Base-by-base conservation (phyloP, 2,329 filamentous ascomycete genomes). In the Penicillium italicum region DNA sequence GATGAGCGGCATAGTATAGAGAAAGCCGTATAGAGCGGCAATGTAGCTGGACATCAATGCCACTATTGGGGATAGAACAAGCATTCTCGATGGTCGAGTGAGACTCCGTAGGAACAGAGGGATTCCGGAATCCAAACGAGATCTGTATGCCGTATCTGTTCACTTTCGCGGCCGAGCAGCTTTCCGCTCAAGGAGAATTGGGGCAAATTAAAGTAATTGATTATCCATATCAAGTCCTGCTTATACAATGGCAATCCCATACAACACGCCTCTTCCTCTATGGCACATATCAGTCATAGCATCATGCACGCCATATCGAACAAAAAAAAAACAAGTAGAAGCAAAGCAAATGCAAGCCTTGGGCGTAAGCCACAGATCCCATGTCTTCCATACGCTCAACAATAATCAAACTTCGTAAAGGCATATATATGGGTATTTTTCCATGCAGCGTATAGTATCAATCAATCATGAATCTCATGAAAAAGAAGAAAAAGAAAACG, bases 11-110 rank as follows among this genome's bases (percentile, higher is more conserved):
- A 11, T 26, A n/a, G 26, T 41, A 38, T 79, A 80, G 12, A 80
- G 69, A 47, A 68, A 69, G 49, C 68, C 77, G 62, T 81, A 81
- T 26, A 76, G 72, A 38, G 81, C 58, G 4, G 78, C 75, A 54
- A 77, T 73, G 66, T 79, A 81, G 2, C 77, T 53, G 34, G 50
- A 52, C n/a, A 52, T 45, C 5, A 45, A 20, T 3, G 31, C 22
- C 9, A 52, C 50, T 6, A 52, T 45, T 4, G 42, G 31, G 5
- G 50, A 46, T 3, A 36, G 12, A 12, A 52, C n/a, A 5, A 52
- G 42, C 42, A 52, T 16, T 18, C 31, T 45, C 0, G 36, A 40
- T 3, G 50, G 50, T 12, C 50, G 31, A 26, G 37, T 34, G n/a
- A 51, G 40, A 30, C 31, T 34, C 6, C 40, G 31, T 0, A 51